These are phyloP conservation scores for Arthromyces matolae DNA, from an alignment of 768 basidiomycete genomes.

Conservation along the genomic window DNA sequence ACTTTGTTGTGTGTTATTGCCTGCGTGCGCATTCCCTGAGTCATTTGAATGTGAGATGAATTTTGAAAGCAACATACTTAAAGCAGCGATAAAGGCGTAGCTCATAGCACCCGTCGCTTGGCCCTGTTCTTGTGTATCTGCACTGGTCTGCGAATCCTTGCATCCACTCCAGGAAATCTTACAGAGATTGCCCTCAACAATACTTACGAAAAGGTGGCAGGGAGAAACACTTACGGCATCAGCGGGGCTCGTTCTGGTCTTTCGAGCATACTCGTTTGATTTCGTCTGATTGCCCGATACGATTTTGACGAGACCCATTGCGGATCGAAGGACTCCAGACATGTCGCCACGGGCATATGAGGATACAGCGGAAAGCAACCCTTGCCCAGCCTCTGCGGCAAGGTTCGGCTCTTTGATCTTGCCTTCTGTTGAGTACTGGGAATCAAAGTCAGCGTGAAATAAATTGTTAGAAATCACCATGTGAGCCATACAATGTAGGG, in stretches of 20 bases:
- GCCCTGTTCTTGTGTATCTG: slow-evolving; percentile 66
- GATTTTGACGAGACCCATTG: slow-evolving; percentile 70
- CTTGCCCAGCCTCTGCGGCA: slow-evolving; percentile 82
- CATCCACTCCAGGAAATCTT: slow-evolving; percentile 83
- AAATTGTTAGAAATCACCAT: too few species aligned
- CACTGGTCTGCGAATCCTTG: slow-evolving; percentile 80
- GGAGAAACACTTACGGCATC: slow-evolving; percentile 63
- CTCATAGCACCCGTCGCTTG: slow-evolving; percentile 78
- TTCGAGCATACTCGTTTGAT: slow-evolving; percentile 56
- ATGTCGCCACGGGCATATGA: slow-evolving; percentile 81
- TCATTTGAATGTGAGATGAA: neutral
- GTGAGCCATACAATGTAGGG: slow-evolving; percentile 57
- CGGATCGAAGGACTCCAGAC: slow-evolving; percentile 69
- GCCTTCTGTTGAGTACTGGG: slow-evolving; percentile 89
- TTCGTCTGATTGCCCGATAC: slow-evolving; percentile 64
- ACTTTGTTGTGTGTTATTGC: slow-evolving; percentile 40
- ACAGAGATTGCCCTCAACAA: neutral
- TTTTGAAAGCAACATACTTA: slow-evolving; percentile 36
- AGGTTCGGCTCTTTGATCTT: slow-evolving; percentile 94
- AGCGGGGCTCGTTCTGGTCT: slow-evolving; percentile 72
- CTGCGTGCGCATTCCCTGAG: slow-evolving; percentile 39
- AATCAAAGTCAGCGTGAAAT: neutral
- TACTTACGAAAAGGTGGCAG: neutral
- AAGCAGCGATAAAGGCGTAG: slow-evolving; percentile 57
- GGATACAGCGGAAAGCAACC: slow-evolving; percentile 71